These are phyloP conservation scores for Pholiota molesta DNA, from an alignment of 768 basidiomycete genomes.

Conservation along the genomic window DNA sequence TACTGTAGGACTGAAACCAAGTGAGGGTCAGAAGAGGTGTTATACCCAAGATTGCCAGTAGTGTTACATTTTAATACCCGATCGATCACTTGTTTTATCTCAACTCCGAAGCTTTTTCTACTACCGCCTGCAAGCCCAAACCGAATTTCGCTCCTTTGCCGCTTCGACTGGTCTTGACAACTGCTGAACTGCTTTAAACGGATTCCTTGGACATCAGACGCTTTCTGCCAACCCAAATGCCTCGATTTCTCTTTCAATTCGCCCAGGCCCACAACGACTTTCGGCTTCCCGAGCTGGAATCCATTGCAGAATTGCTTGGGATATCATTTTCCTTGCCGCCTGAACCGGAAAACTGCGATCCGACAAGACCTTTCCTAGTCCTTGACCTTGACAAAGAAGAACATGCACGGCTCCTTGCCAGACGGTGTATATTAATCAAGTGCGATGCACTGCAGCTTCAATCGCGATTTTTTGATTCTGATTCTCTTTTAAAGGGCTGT, in stretches of 20 bases:
- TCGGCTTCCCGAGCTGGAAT: constrained; percentile 79
- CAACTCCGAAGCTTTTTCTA: not conserved
- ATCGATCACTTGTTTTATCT: not conserved
- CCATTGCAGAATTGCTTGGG: constrained; percentile 72
- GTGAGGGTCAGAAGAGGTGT: not conserved
- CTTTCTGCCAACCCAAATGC: constrained; percentile 24
- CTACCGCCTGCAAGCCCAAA: not conserved
- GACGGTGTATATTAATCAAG: constrained; percentile 85
- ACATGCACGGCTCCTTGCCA: constrained; percentile 73
- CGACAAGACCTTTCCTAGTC: constrained; percentile 73
- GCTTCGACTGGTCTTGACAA: no score
- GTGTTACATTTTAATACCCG: no score
- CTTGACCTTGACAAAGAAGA: constrained; percentile 69
- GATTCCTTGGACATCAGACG: not conserved
- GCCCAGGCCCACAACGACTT: constrained; percentile 84
- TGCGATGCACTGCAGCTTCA: constrained; percentile 34
- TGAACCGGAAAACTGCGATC: constrained; percentile 48
- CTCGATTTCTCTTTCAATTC: constrained; percentile 65
- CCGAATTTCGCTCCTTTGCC: no score
- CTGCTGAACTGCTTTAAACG: not conserved
- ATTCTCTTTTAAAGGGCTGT: constrained; percentile 59
- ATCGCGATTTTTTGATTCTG: constrained; percentile 8
- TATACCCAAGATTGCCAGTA: no score
- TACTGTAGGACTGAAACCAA: not conserved
- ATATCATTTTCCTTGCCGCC: constrained; percentile 60